Conservation (phyloP, 2,329 filamentous ascomycete genomes). For the Monosporascus sp. region DNA sequence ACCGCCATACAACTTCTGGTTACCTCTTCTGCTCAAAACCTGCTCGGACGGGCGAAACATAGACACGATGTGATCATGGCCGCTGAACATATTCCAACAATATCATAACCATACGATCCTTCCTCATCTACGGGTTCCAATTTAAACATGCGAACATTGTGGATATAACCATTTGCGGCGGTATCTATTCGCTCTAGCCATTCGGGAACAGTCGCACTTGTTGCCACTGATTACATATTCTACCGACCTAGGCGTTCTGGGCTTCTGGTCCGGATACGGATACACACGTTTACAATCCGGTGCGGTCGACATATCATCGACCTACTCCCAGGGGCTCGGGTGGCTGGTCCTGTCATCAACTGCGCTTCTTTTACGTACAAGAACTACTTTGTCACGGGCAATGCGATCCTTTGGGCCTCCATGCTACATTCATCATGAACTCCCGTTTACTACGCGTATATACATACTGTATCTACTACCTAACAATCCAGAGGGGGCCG, state of each 20-base stretch:
- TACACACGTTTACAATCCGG: background rate
- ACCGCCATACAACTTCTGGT: constrained; percentile 1
- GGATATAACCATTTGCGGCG: background rate
- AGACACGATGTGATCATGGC: too few species aligned
- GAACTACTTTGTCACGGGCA: background rate
- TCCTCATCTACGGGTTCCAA: too few species aligned
- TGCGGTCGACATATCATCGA: background rate
- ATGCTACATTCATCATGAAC: background rate
- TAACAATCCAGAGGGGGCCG: background rate
- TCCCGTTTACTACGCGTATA: background rate
- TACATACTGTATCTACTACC: background rate
- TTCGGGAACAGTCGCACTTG: background rate
- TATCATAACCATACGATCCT: too few species aligned
- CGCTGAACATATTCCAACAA: too few species aligned
- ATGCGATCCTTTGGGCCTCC: background rate
- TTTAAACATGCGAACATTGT: too few species aligned
- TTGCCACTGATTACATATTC: background rate
- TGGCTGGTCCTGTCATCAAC: background rate
- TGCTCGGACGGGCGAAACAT: background rate
- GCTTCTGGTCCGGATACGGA: background rate
- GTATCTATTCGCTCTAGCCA: background rate
- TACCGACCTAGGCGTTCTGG: background rate
- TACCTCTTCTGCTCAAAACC: constrained; percentile 7
- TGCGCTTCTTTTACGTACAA: background rate
- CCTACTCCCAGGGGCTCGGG: background rate